phyloP scores from a whole-genome alignment of 257 asterid genomes.

The Mentha longifolia region DNA sequence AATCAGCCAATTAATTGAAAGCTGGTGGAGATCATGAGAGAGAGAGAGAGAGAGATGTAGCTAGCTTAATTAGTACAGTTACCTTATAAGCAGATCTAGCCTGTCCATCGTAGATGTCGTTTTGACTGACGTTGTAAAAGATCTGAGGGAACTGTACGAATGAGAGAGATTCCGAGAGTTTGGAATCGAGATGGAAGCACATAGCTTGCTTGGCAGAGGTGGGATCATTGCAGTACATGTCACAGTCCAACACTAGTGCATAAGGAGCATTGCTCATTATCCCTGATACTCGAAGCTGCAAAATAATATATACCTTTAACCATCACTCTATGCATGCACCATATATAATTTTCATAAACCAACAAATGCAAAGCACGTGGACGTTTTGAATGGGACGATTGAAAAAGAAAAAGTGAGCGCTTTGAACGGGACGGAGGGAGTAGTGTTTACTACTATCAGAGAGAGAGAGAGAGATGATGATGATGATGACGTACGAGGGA shows the following conservation, averaged over 20 bases:
- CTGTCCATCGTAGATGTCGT: constrained; percentile 81
- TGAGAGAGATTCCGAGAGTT: constrained; percentile 37
- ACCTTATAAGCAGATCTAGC: constrained; percentile 80
- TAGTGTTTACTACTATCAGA: too few relatives aligned
- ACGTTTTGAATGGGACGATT: too few relatives aligned
- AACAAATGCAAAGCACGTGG: too few relatives aligned
- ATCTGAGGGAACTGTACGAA: constrained; percentile 79
- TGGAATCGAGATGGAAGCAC: constrained; percentile 69
- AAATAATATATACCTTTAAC: background rate
- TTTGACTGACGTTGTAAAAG: constrained; percentile 73
- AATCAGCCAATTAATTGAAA: too few relatives aligned
- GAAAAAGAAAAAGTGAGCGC: too few relatives aligned
- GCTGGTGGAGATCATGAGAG: too few relatives aligned
- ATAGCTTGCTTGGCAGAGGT: constrained; percentile 72
- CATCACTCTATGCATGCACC: too few relatives aligned
- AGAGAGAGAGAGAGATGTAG: background rate
- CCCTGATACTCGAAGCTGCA: constrained; percentile 75
- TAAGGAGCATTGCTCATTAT: constrained; percentile 81
- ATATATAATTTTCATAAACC: too few relatives aligned
- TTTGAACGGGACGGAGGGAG: background rate
- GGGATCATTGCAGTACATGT: constrained; percentile 76
- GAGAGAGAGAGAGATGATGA: too few relatives aligned
- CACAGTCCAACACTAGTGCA: constrained; percentile 61
- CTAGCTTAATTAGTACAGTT: background rate
- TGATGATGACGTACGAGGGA: constrained; percentile 48